Percentiles rank a stretch among this genome's conserved stretches.
Conservation (phyloP, 371 early-diverging fungal species). For the Rhizopus delemar region DNA sequence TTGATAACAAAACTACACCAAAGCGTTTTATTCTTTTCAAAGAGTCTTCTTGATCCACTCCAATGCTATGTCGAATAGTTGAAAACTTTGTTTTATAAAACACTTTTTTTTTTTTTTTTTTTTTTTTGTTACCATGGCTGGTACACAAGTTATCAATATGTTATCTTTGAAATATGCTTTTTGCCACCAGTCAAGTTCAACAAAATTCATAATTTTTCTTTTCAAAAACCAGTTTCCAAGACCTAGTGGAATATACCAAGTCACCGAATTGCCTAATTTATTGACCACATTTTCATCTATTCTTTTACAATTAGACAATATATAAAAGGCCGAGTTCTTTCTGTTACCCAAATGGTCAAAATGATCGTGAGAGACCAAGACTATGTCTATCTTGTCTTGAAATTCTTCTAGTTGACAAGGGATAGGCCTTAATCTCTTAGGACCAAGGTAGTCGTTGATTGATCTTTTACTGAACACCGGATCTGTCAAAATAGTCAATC, state of each 20-base stretch:
- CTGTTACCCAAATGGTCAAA: slow-evolving; percentile 60
- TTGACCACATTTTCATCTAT: slow-evolving; percentile 52
- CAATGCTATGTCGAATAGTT: slow-evolving; percentile 45
- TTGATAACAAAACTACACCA: slow-evolving; percentile 64
- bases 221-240: slow-evolving; percentile 53
- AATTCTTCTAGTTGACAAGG: slow-evolving; percentile 57
- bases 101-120: not conserved
- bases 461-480: slow-evolving; percentile 53
- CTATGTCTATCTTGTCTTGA: slow-evolving; percentile 54
- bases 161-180: slow-evolving; percentile 48
- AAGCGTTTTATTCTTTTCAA: slow-evolving; percentile 61
- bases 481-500: slow-evolving; percentile 64
- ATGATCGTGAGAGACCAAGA: slow-evolving; percentile 62
- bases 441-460: slow-evolving; percentile 55
- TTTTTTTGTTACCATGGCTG: slow-evolving; percentile 41
- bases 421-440: slow-evolving; percentile 54
- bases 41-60: slow-evolving; percentile 60
- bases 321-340: too few relatives aligned
- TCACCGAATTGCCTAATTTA: slow-evolving; percentile 54
- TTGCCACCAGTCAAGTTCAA: slow-evolving; percentile 70
- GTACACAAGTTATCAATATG: slow-evolving; percentile 50
- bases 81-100: not conserved
- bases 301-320: too few relatives aligned
- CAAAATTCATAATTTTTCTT: slow-evolving; percentile 46
- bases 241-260: slow-evolving; percentile 65